phyloP scores from a whole-genome alignment of 805 yeast species.

The Cyberlindnera mycetangii region DNA sequence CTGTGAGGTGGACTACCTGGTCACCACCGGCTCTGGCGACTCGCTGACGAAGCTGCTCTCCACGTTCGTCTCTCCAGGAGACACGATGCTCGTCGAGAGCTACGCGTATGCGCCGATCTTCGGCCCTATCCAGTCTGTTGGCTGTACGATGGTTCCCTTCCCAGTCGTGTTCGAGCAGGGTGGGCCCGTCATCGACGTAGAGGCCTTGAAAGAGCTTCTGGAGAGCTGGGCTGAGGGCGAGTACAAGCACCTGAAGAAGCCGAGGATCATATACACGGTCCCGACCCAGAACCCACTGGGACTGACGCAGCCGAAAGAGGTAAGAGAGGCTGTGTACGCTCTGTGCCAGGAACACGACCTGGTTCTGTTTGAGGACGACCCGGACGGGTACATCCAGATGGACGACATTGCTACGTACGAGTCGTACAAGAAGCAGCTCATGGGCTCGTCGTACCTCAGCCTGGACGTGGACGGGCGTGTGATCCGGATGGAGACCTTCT shows the following conservation, averaged over 20 bases:
- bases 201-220: conserved; percentile 46
- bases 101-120: conserved; percentile 63
- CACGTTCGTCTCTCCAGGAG: conserved; percentile 48
- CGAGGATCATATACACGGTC: conserved; percentile 59
- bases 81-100: conserved; percentile 59
- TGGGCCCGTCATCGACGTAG: conserved; percentile 39
- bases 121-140: conserved; percentile 32
- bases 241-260: conserved; percentile 45
- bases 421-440: conserved; percentile 28
- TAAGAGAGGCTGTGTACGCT: conserved; percentile 45
- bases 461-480: conserved; percentile 75
- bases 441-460: conserved; percentile 44
- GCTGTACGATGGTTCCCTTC: conserved; percentile 41
- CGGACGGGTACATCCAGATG: conserved; percentile 67
- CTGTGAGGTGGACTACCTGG: conserved; percentile 27
- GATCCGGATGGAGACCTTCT: conserved; percentile 71
- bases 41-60: conserved; percentile 49
- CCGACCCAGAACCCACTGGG: conserved; percentile 71
- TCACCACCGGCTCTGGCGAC: conserved; percentile 54
- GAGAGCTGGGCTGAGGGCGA: conserved; percentile 37
- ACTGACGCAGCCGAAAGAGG: conserved; percentile 46
- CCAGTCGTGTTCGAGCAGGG: conserved; percentile 32
- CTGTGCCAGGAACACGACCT: conserved; percentile 55
- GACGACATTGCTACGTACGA: conserved; percentile 21
- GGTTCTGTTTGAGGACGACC: conserved; percentile 65